Evolutionary conservation across 768 basidiomycete genomes (phyloP), one percentile per base, ranked within the genome.

Genomic region (Mycena galericulata): DNA sequence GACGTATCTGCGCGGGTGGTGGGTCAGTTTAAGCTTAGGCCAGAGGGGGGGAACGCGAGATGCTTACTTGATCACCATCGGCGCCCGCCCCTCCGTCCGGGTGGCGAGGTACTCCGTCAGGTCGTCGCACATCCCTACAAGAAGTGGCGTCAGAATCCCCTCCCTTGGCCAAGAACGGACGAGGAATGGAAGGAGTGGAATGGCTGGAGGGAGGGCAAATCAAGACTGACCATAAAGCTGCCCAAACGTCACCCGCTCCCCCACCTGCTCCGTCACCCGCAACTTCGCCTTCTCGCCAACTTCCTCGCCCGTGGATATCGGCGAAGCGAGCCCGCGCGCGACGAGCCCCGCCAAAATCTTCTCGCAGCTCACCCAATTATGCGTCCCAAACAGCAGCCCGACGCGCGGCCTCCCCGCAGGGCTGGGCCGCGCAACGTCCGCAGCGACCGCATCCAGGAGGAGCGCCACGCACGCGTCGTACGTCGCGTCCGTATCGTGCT

Each of bases 201-300:
- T n/a, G n/a, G n/a, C n/a, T n/a, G n/a, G n/a, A n/a, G n/a, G n/a
- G n/a, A n/a, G n/a, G n/a, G n/a, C n/a, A n/a, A n/a, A n/a, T n/a
- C n/a, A n/a, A n/a, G n/a, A 79, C 86, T 49, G 60, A 94, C 95
- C 96, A 70, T 92, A 96, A 26, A 98, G 79, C 77, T 98, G 96
- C 5, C 89, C 95, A 67, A 97, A 84, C 20, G 88, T 83, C 12
- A 97, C 79, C 68, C 92, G 81, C 72, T 93, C 91, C 76, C 62
- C 60, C 74, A 77, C 49, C 66, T 72, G 75, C 50, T 62, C 73
- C 15, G 73, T 78, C 56, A 77, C 30, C 38, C 38, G 9, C 17
- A 9, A 9, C 38, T 38, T 38, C 17, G 10, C 38, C 38, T 17
- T 38, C 38, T 9, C 38, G 38, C 38, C 38, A 9, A 38, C 38